Conservation (phyloP, 176 grass and related monocot species). For the Musa troglodytarum region DNA sequence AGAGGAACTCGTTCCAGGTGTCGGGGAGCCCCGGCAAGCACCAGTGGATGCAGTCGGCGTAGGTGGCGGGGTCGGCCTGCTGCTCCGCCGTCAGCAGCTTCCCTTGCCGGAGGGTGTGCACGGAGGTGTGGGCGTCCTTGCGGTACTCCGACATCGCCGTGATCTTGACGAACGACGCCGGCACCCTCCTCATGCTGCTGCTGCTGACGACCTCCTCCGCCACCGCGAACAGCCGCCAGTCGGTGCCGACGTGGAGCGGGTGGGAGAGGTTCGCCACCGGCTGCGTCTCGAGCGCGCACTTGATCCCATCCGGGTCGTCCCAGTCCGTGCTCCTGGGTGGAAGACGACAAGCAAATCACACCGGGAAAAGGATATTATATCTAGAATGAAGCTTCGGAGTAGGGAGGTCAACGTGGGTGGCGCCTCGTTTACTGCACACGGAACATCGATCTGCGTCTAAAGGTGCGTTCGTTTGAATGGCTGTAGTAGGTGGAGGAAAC, state of each 20-base stretch:
- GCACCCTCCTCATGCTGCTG: conserved; percentile 29
- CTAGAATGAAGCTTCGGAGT: too few relatives aligned
- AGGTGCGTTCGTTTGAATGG: too few relatives aligned
- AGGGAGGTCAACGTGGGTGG: too few relatives aligned
- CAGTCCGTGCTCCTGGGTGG: conserved; percentile 49
- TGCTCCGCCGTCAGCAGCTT: conserved; percentile 58
- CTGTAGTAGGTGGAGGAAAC: too few relatives aligned
- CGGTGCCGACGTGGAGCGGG: conserved; percentile 50
- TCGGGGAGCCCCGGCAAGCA: conserved; percentile 61
- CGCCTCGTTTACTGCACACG: too few relatives aligned
- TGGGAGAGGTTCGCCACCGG: conserved; percentile 42
- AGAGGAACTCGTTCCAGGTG: conserved; percentile 65
- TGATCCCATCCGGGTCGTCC: conserved; percentile 58
- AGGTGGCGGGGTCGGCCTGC: conserved; percentile 46
- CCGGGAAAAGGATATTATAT: too few relatives aligned
- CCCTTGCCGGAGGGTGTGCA: conserved; percentile 75
- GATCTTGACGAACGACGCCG: conserved; percentile 59
- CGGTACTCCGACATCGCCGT: conserved; percentile 83
- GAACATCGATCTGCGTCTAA: too few relatives aligned
- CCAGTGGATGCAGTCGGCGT: conserved; percentile 78
- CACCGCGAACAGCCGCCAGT: conserved; percentile 72
- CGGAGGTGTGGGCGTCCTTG: conserved; percentile 83
- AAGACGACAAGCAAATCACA: background rate
- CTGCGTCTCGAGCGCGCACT: conserved; percentile 71
- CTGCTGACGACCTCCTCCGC: conserved; percentile 24